Conservation (phyloP, 169 alveolate species). For the Eimeria tenella region DNA sequence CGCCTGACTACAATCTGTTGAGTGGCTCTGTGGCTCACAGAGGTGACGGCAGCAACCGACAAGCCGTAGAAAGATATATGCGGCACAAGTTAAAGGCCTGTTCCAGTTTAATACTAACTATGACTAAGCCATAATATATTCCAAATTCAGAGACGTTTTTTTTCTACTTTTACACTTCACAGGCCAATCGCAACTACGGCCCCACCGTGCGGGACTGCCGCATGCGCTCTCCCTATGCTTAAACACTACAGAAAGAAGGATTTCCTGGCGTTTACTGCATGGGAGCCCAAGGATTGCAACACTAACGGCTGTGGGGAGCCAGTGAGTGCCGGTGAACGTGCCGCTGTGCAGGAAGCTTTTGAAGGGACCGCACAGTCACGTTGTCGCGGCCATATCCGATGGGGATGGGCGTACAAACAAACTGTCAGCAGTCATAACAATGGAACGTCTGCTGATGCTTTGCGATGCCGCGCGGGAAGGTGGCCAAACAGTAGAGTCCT, state of each 20-base stretch:
- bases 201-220: constrained; percentile 19
- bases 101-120: too few species aligned
- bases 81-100: too few species aligned
- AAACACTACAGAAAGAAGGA: neutral
- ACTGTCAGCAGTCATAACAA: neutral
- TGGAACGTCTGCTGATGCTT: constrained; percentile 40
- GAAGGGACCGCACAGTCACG: neutral
- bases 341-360: neutral
- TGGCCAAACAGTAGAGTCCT: neutral
- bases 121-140: too few species aligned
- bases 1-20: constrained; percentile 8
- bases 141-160: neutral
- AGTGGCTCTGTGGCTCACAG: constrained; percentile 6
- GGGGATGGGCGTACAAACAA: too few species aligned
- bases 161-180: neutral
- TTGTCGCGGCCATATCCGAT: neutral
- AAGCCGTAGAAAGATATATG: too few species aligned
- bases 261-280: too few species aligned
- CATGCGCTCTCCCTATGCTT: neutral
- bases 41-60: neutral
- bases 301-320: neutral
- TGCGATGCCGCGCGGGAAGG: constrained; percentile 40
- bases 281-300: too few species aligned
- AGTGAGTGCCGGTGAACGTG: neutral
- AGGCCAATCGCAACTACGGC: neutral